Base-by-base conservation (phyloP, 108 stramenopile genomes). In the Asterionellopsis glacialis region DNA sequence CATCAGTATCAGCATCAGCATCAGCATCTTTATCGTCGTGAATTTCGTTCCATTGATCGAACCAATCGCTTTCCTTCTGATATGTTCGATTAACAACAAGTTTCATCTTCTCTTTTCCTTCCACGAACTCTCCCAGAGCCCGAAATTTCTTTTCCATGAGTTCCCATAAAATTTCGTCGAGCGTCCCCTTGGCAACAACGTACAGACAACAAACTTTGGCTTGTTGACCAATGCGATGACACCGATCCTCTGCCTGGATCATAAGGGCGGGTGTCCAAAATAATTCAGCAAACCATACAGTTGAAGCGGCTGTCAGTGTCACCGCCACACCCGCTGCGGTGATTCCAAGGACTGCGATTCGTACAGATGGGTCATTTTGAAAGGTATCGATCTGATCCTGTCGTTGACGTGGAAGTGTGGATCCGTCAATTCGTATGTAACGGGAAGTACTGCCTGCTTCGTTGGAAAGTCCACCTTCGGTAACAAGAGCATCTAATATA, bases 181-280 rank as follows among this genome's bases (percentile, higher is more conserved):
- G 60, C 10, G 93, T 90, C 0, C 82, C 90, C 41, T 69, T 74
- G 1, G 82, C 88, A 41, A 97, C 81, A 40, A 97, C 87, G 70
- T 98, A 97, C 19, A 93, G 70, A 47, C 96, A 87, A 16, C 84
- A 80, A 11, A 98, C 97, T 12, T 68, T 63, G 10, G 85, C 70
- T 50, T 85, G 81, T 68, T 99, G 98, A 13, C 97, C 97, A 55
- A 98, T 95, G 22, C 98, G 94, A 72, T 99, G 98, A 39, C 94
- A 90, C 7, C 95, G 80, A 77, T 96, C 92, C 94, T 98, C 98
- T 7, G 98, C 98, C 67, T 99, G 98, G 57, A 97, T 83, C 90
- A 99, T 90, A 45, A 97, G 70, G 11, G 91, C 95, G 1, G 97
- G 96, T 24, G 97, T 97, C 95, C 95, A 96, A 62, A 95, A 96